Evolutionary conservation across 106 monocot species (phyloP).

Genomic region (Vanilla planifolia): DNA sequence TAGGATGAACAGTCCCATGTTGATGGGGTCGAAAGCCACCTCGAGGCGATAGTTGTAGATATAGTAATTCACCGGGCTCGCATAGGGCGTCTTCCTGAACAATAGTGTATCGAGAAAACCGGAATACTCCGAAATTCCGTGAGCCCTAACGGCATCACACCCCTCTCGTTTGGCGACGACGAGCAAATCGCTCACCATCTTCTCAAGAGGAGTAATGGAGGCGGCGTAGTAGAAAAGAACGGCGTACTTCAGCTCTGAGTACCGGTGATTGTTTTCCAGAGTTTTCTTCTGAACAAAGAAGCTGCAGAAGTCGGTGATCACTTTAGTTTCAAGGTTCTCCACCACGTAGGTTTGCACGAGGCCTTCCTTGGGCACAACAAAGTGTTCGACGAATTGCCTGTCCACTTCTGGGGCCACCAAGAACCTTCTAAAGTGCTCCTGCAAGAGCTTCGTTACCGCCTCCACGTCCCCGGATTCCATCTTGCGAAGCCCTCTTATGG

Average conservation of each 20-base stretch:
- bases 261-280: slow-evolving; percentile 48
- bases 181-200: slow-evolving; percentile 69
- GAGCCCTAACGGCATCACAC: slow-evolving; percentile 62
- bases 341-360: slow-evolving; percentile 66
- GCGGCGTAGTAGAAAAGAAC: slow-evolving; percentile 62
- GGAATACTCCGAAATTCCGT: slow-evolving; percentile 67
- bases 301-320: slow-evolving; percentile 76
- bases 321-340: slow-evolving; percentile 42
- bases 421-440: slow-evolving; percentile 42
- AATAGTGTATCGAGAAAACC: slow-evolving; percentile 60
- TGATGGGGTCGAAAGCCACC: too few relatives aligned
- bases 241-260: slow-evolving; percentile 46
- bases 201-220: slow-evolving; percentile 42
- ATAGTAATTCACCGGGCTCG: too few relatives aligned
- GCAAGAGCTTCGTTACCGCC: slow-evolving; percentile 46
- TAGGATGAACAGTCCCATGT: too few relatives aligned
- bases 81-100: slow-evolving; percentile 52
- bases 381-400: slow-evolving; percentile 60
- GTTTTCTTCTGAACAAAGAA: slow-evolving; percentile 51
- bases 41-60: slow-evolving; percentile 47
- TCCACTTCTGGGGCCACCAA: slow-evolving; percentile 50
- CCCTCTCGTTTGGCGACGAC: slow-evolving; percentile 57
- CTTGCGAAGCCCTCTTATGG: slow-evolving; percentile 51
- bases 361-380: slow-evolving; percentile 55
- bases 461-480: slow-evolving; percentile 69